Base-by-base conservation (phyloP, 306 rosid species). In the Carpinus viminea region DNA sequence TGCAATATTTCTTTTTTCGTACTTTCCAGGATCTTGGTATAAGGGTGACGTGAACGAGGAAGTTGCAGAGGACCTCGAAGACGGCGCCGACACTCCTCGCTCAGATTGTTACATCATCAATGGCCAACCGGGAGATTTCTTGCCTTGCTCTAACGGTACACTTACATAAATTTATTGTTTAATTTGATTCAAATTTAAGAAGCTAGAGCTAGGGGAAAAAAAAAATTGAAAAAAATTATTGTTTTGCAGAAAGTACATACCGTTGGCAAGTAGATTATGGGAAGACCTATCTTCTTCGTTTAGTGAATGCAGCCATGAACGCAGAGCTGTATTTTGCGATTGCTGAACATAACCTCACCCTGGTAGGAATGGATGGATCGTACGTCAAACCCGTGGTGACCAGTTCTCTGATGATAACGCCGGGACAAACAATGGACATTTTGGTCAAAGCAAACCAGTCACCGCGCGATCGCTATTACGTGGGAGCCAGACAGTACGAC, bases 381-480 rank as follows among this genome's bases (percentile, higher is more conserved):
- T 83, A 83, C 79, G 11, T 79, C 13, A 79, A 76, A 46, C 84
- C 87, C 1, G 41, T 79, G 11, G 77, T 47, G 21, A 47, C 81
- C n/a, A 7, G 31, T 0, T 83, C 41, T 64, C 68, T 83, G 24
- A 72, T 79, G 81, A 83, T 79, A 34, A 5, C 87, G 31, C 87
- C 87, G 2, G 87, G 87, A 50, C 84, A 83, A 48, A 83, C 87
- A 17, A 79, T 83, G 84, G 87, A 83, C 24, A 45, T 83, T 41
- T 80, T 83, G 79, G 72, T 83, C 31, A 64, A 60, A 31, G 71
- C 83, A 59, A 70, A 76, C 12, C 75, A 74, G 36, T 18, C 53
- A 24, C 26, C 28, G 41, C 79, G 3, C 2, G 41, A 75, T 45
- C 70, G 13, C 9, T 80, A 80, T 51, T 80, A 80, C 74, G 45